Conservation (phyloP, 441 rosid species). For the Manihot esculenta region DNA sequence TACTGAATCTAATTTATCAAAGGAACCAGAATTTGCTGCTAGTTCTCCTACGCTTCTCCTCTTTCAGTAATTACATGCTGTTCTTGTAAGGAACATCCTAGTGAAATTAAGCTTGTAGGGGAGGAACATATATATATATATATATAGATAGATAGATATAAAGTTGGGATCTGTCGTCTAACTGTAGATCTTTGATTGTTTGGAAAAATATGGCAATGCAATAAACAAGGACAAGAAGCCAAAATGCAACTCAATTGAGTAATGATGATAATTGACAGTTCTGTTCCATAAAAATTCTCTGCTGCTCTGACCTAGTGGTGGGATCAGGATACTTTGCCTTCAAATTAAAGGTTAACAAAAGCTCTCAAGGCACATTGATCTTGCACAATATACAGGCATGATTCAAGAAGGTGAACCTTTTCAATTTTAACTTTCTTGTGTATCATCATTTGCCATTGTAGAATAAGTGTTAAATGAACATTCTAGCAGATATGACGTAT, state of each 20-base stretch:
- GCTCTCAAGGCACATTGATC: not conserved
- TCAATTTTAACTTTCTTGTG: not conserved
- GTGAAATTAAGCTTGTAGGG: no score
- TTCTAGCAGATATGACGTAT: not conserved
- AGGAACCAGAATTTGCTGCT: conserved; percentile 19
- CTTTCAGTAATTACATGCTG: conserved; percentile 27
- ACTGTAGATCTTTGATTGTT: conserved; percentile 11
- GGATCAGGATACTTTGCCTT: no score
- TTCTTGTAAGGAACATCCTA: no score
- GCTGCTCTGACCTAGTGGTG: no score
- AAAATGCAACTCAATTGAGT: no score
- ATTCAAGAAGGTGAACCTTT: not conserved
- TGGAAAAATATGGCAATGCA: no score
- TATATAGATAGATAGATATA: no score
- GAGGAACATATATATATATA: not conserved
- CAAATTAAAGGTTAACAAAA: no score
- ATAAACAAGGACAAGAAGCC: no score
- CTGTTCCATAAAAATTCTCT: no score
- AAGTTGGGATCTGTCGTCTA: not conserved
- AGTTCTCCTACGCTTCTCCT: conserved; percentile 38
- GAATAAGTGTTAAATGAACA: no score
- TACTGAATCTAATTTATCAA: conserved; percentile 6
- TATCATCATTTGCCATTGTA: not conserved
- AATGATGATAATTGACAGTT: no score
- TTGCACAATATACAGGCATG: not conserved